Percentiles rank a stretch among this genome's conserved stretches.
phyloP scores from a whole-genome alignment of 805 yeast genomes.

The Torulaspora quercuum region DNA sequence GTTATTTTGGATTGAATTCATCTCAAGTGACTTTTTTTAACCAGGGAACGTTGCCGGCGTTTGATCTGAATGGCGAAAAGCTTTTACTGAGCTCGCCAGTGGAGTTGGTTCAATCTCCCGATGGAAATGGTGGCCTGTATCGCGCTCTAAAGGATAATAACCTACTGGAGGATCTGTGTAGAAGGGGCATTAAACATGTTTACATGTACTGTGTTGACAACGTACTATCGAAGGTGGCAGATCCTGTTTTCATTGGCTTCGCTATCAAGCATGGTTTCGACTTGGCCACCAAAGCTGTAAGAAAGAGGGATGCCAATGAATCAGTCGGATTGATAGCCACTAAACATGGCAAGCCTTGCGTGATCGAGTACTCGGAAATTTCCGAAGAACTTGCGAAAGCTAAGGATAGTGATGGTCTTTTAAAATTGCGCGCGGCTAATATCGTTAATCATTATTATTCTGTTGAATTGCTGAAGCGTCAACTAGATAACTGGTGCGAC shows the following conservation, averaged over 20 bases:
- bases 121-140: slow-evolving; percentile 97
- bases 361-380: slow-evolving; percentile 93
- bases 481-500: slow-evolving; percentile 67
- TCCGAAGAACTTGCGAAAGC: slow-evolving; percentile 67
- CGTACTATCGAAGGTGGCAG: slow-evolving; percentile 86
- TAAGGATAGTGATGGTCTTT: slow-evolving; percentile 55
- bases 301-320: slow-evolving; percentile 84
- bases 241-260: slow-evolving; percentile 82
- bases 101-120: slow-evolving; percentile 80
- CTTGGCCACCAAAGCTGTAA: slow-evolving; percentile 89
- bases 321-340: slow-evolving; percentile 88
- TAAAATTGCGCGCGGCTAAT: slow-evolving; percentile 87
- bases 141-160: slow-evolving; percentile 67
- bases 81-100: slow-evolving; percentile 58
- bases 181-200: slow-evolving; percentile 74
- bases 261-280: slow-evolving; percentile 63
- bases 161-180: slow-evolving; percentile 62
- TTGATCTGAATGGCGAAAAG: slow-evolving; percentile 63
- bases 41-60: slow-evolving; percentile 94
- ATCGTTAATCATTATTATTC: slow-evolving; percentile 96
- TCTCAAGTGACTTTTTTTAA: slow-evolving; percentile 74
- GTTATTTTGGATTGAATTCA: slow-evolving; percentile 65
- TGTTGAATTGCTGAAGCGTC: slow-evolving; percentile 59
- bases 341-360: slow-evolving; percentile 69
- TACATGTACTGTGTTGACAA: slow-evolving; percentile 98